These are phyloP conservation scores for Zymoseptoria crescenta DNA, from an alignment of 2,329 filamentous ascomycete genomes.

Conservation along the genomic window DNA sequence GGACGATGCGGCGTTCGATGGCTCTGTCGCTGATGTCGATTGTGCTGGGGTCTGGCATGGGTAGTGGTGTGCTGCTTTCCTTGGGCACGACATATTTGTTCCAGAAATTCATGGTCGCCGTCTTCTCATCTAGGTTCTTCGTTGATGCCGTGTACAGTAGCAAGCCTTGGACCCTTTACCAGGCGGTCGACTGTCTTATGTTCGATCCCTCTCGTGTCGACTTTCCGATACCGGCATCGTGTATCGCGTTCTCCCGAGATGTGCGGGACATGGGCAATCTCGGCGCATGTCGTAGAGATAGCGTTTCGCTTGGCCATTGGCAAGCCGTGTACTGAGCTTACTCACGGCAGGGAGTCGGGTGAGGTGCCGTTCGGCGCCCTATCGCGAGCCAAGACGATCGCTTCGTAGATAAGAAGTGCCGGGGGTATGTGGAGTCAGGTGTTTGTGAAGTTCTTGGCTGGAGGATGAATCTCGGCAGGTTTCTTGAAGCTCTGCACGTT, in stretches of 20 bases:
- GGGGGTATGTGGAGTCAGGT: background rate
- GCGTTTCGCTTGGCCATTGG: background rate
- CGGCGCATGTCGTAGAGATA: background rate
- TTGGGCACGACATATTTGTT: background rate
- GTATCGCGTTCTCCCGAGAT: no score
- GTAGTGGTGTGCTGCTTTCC: background rate
- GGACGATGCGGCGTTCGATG: background rate
- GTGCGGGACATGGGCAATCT: background rate
- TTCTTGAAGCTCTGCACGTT: background rate
- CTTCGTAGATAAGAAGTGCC: background rate
- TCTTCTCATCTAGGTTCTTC: background rate
- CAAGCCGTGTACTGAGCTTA: background rate
- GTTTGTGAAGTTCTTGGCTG: background rate
- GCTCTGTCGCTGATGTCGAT: background rate
- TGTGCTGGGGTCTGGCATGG: background rate
- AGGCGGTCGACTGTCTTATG: background rate
- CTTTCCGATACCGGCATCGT: background rate
- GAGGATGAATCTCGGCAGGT: background rate
- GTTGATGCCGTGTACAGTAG: background rate
- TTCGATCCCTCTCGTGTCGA: background rate
- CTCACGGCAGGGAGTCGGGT: background rate
- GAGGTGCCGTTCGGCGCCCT: background rate
- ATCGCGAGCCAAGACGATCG: background rate
- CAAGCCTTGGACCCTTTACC: background rate
- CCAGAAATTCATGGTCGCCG: background rate